Percentiles rank a stretch among this genome's conserved stretches.
Conservation (phyloP, 768 basidiomycete genomes). For the Trametes villosa region DNA sequence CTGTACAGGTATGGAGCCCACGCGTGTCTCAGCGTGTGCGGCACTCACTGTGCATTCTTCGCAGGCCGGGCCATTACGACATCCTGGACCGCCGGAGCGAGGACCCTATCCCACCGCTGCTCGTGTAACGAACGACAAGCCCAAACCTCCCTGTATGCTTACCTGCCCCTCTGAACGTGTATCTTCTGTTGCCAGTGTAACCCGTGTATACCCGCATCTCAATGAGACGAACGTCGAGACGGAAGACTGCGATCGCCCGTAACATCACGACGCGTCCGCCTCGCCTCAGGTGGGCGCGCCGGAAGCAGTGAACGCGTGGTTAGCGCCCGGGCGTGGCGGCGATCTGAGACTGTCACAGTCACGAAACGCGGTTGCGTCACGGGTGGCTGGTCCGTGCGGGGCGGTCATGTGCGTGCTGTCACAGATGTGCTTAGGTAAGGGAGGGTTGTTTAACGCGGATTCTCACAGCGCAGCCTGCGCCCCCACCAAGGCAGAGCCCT, state of each 20-base stretch:
- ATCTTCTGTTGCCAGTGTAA: not conserved
- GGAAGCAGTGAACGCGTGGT: not conserved
- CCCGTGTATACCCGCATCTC: not conserved
- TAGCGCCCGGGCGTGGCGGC: not conserved
- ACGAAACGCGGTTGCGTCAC: conserved; percentile 23
- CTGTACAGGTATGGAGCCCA: conserved; percentile 67
- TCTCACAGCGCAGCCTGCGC: conserved; percentile 25
- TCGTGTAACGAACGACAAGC: conserved; percentile 11
- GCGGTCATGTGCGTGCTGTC: conserved; percentile 24
- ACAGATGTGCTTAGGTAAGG: conserved; percentile 24
- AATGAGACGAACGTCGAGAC: not conserved
- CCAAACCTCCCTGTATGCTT: not conserved
- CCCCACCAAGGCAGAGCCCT: conserved; percentile 28
- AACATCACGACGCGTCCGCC: no score
- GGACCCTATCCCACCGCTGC: conserved; percentile 27
- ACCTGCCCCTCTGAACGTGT: not conserved
- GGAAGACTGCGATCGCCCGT: conserved; percentile 14
- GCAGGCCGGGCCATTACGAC: conserved; percentile 89
- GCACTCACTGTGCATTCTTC: conserved; percentile 9
- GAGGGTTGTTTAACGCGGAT: conserved; percentile 25
- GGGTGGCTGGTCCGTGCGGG: conserved; percentile 29
- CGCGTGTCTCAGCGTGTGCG: not conserved
- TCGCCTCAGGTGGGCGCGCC: no score
- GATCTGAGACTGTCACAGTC: conserved; percentile 21
- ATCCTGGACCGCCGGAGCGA: conserved; percentile 49